Evolutionary conservation across 768 basidiomycete genomes (phyloP), one percentile per base, ranked within the genome.

Genomic region (Suillus subluteus): DNA sequence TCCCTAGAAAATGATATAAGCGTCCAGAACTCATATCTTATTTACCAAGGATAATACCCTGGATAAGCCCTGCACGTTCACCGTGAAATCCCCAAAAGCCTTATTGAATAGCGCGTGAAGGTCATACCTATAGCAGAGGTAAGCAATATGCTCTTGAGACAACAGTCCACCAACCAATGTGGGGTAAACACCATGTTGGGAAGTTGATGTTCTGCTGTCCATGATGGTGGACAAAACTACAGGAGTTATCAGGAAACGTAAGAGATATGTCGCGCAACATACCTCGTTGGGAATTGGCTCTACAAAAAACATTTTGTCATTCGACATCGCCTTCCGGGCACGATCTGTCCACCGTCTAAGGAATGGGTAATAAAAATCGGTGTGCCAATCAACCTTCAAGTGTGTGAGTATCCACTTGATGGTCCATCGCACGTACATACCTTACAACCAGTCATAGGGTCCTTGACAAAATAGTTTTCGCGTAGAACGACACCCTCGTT

Each of bases 221-320:
- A 98, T 0, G 87, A 87, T 1, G 86, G 70, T 0, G 94, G 91
- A 72, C 93, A 96, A 72, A 91, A 92, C 94, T 96, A 62, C 16
- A 61, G 15, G 40, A 61, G n/a, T 15, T 21, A 15, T 69, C 30
- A 76, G 58, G 30, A 16, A 66, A 40, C 12, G 38, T 65, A 35
- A 37, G 26, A 54, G 38, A 43, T 66, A 21, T 26, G 18, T 65
- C 32, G 30, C 35, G 0, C 3, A 21, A 69, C 73, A 4, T 48
- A 94, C 94, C 82, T 99, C 97, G 71, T 99, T 99, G 8, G 98
- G 97, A 68, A 99, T 91, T 21, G 91, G 86, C 71, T 97, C 97
- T 0, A 90, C 83, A 69, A 97, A 93, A 0, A 91, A 76, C 63
- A 92, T 78, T 71, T 90, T 91, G 6, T 86, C 82, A 5, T 77